Conservation (phyloP, 805 yeast genomes). For the Yarrowia porcina region DNA sequence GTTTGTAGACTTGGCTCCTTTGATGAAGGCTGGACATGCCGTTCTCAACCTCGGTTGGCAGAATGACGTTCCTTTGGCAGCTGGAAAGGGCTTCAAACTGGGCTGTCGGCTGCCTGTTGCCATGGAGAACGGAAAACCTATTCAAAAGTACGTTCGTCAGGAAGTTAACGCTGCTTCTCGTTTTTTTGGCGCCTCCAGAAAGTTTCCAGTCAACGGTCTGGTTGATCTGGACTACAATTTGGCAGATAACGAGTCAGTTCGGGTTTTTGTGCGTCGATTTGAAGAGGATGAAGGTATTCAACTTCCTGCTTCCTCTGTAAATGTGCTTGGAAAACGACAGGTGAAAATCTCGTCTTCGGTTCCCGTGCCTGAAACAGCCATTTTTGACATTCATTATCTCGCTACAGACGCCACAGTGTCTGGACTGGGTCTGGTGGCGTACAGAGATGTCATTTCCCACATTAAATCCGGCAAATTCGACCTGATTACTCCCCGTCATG, state of each 20-base stretch:
- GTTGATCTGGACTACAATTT: constrained; percentile 11
- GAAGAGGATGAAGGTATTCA: background rate
- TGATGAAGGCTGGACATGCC: background rate
- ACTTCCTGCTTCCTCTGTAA: background rate
- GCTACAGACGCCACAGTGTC: constrained; percentile 10
- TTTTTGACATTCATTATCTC: constrained; percentile 12
- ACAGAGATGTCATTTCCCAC: background rate
- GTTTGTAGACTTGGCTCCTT: background rate
- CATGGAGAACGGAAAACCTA: background rate
- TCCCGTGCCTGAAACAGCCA: constrained; percentile 2
- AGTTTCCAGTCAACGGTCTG: background rate
- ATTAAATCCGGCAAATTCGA: background rate
- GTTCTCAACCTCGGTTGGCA: constrained; percentile 22
- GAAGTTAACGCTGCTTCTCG: constrained; percentile 16
- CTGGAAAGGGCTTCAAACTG: constrained; percentile 10
- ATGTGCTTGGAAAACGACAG: background rate
- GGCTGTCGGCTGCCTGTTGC: background rate
- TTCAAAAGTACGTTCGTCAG: constrained; percentile 2
- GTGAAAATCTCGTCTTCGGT: background rate
- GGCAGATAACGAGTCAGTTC: background rate
- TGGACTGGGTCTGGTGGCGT: constrained; percentile 9
- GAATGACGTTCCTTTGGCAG: constrained; percentile 4
- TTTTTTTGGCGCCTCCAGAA: constrained; percentile 14
- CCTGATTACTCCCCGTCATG: background rate
- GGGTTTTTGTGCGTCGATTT: constrained; percentile 16